Base-by-base conservation (phyloP, 2,329 filamentous ascomycete genomes). In the Chaetomiaceae sp. region DNA sequence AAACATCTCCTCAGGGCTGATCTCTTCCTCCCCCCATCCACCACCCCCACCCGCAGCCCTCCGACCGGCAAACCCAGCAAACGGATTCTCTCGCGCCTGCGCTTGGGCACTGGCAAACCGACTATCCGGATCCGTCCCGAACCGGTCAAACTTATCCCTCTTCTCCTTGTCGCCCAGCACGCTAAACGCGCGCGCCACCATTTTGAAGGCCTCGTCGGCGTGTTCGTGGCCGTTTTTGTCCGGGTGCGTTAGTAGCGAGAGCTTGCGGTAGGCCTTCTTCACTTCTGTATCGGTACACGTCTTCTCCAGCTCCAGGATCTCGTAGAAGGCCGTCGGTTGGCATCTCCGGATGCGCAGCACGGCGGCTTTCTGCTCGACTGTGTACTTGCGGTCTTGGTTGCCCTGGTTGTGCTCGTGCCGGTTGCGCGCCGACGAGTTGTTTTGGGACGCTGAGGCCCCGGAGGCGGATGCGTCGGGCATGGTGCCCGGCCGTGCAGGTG, bases 191-290 rank as follows among this genome's bases (percentile, higher is more conserved):
- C 90, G 81, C 65, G 89, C 88, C 21, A 99, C 90, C 88, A 96
- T 88, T 77, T 99, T 99, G 76, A 99, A 99, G 29, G 94, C 94
- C 75, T 99, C 94, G 69, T 96, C 94, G 51, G 94, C 92, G 55
- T 95, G 84, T 33, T 92, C 86, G 69, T 96, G 91, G 46, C 91
- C 91, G 78, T 99, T 99, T 77, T 99, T 99, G 77, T 99, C 94
- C 58, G 94, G 94, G 76, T 99, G 94, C 55, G 94, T 99, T 66
- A 97, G 78, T 65, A 99, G 75, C 67, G 88, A 94, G 68, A 95
- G 80, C 74, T 96, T 97, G 66, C 92, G 83, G 73, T 99, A 99
- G 6, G 94, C 92, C 76, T 97, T 97, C 72, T 97, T 99, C 68
- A 99, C 90, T 65, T 97, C 92, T 57, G 77, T 71, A 62, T 97